These are phyloP conservation scores for Leptographium galeiforme DNA, from an alignment of 2,329 filamentous ascomycete genomes.

Conservation along the genomic window DNA sequence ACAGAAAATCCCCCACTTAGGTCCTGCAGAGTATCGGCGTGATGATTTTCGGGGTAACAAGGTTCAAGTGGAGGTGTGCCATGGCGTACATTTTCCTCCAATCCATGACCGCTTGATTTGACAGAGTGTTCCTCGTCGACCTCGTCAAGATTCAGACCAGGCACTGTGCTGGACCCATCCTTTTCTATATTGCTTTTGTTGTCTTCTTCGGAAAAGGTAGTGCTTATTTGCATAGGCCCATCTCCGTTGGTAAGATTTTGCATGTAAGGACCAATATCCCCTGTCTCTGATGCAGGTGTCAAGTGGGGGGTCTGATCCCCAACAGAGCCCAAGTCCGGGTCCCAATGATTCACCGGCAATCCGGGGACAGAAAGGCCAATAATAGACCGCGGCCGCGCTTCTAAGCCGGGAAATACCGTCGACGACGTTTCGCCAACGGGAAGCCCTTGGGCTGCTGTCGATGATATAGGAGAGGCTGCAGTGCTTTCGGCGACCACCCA, in stretches of 20 bases:
- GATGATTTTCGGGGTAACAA: too few relatives aligned
- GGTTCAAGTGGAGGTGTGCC: too few relatives aligned
- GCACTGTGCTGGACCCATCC: background rate
- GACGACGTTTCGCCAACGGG: background rate
- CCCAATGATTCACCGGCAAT: background rate
- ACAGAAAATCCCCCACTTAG: too few relatives aligned
- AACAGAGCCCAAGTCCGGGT: background rate
- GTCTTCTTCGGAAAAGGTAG: too few relatives aligned
- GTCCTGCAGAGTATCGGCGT: too few relatives aligned
- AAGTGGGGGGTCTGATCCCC: background rate
- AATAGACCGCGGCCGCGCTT: background rate
- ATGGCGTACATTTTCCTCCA: too few relatives aligned
- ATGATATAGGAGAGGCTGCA: constrained; percentile 10
- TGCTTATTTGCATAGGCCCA: background rate
- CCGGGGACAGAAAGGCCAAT: background rate
- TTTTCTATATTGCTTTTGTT: background rate
- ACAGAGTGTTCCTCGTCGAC: too few relatives aligned
- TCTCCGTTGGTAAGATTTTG: background rate
- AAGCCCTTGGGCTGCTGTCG: too few relatives aligned
- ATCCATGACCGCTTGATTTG: too few relatives aligned
- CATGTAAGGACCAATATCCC: background rate
- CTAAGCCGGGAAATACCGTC: background rate
- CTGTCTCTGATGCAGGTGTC: background rate
- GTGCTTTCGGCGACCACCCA: constrained; percentile 21
- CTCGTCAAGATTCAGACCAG: too few relatives aligned